Base-by-base conservation (phyloP, 2,329 filamentous ascomycete genomes). In the Penicillium fuscoglaucum region DNA sequence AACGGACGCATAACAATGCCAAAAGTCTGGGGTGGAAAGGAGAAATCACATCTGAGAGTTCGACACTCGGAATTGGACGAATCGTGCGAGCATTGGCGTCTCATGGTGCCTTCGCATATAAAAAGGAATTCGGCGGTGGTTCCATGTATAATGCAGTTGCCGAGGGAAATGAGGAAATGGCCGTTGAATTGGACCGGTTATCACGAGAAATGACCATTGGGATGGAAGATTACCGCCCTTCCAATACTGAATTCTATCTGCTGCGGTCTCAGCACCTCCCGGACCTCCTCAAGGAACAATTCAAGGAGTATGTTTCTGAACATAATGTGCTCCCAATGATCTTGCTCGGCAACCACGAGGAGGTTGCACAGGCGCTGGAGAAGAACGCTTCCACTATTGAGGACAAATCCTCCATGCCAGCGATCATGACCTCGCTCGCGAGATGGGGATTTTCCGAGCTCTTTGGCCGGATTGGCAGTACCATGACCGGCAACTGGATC, bases 381-480 rank as follows among this genome's bases (percentile, higher is more conserved):
- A 43, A 37, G 12, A 59, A 41, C 19, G 31, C 31, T 9, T 43
- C 45, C 24, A 8, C 26, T 6, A 29, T 52, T 13, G 35, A 47
- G 13, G 28, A 51, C 4, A 45, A 54, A 40, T 31, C 52, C 5
- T 12, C 26, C 9, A 40, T 59, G 33, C 33, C 58, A 12, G 58
- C 52, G 17, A 33, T 66, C 26, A 43, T 67, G 35, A 26, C 55
- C 1, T 37, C 46, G 15, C 55, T 66, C 8, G 62, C 62, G 2
- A 44, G 57, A 52, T 66, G 64, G 62, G 65, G 65, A 19, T 67
- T 58, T 26, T 21, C 50, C 0, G 59, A 65, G 12, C 56, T 66
- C 4, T 65, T 65, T 31, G 55, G 58, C 19, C 58, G 46, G 19
- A 45, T 66, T 8, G 62, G 59, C 5, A 43, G 33, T 24, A 26